Base-by-base conservation (phyloP, 208 protist genomes). In the Acanthamoeba triangularis region DNA sequence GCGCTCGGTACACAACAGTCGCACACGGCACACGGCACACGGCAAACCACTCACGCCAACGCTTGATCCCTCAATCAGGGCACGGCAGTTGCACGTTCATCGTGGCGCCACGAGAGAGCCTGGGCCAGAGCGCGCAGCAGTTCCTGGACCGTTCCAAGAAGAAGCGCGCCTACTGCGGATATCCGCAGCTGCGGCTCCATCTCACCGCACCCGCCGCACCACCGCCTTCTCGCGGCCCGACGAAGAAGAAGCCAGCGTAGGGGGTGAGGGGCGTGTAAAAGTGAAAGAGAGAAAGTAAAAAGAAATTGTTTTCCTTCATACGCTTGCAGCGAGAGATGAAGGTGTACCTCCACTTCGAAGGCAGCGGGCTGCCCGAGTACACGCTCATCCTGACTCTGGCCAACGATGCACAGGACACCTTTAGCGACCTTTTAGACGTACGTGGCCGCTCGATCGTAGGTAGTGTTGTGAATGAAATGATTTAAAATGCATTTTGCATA, bases 1-100 rank as follows among this genome's bases (percentile, higher is more conserved):
- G 84, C 84, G 5, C 49, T 91, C 18, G 84, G 84, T 84, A 30
- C n/a, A n/a, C n/a, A n/a, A n/a, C 74, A 18, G n/a, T n/a, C n/a
- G n/a, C 37, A 54, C n/a, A n/a, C n/a, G n/a, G n/a, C n/a, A 13
- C 41, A 30, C n/a, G 54, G 0, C 54, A 25, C 56, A 28, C 56
- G 25, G 28, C 56, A 63, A 2, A 63, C 56, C 44, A 14, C 28
- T 0, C 28, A 4, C 30, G n/a, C n/a, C n/a, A n/a, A n/a, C n/a
- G n/a, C n/a, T n/a, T n/a, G n/a, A n/a, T n/a, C n/a, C n/a, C n/a
- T n/a, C n/a, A n/a, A n/a, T n/a, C n/a, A 56, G 74, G 74, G 4
- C 74, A 84, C 44, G 74, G 74, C 0, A 37, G 74, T 10, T 84
- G 74, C 28, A 84, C 74, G 41, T 84, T 84, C 74, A 84, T 84